Evolutionary conservation across 768 basidiomycete genomes (phyloP).

Genomic region (Tricholoma sp.): DNA sequence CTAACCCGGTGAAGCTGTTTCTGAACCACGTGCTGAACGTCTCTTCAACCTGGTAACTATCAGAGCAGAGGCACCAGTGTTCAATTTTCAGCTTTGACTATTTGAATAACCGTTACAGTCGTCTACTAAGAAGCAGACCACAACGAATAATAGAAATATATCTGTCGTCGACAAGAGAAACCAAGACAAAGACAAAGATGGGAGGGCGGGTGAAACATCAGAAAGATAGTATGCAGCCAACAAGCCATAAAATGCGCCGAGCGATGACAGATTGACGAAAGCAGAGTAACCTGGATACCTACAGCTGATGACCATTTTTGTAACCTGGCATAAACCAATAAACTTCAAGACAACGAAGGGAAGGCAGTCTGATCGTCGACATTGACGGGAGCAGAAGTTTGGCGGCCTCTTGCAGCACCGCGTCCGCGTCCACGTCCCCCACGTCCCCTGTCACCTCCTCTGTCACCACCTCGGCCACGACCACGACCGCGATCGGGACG

Average conservation of each 20-base stretch:
- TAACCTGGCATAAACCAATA: slow-evolving; percentile 2
- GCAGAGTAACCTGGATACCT: slow-evolving; percentile 9
- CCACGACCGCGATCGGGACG: slow-evolving; percentile 64
- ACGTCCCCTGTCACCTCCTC: slow-evolving; percentile 35
- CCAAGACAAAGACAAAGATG: slow-evolving; percentile 16
- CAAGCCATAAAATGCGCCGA: slow-evolving; percentile 10
- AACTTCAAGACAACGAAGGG: slow-evolving; percentile 70
- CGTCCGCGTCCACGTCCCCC: slow-evolving; percentile 26
- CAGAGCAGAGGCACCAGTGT: too few species aligned
- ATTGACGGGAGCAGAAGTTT: slow-evolving; percentile 43
- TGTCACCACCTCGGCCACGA: slow-evolving; percentile 45
- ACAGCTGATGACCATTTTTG: slow-evolving; percentile 11
- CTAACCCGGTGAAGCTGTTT: too few species aligned
- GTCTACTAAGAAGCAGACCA: not conserved
- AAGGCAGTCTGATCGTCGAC: slow-evolving; percentile 85
- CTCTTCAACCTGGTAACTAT: too few species aligned
- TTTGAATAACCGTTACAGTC: not conserved
- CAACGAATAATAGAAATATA: slow-evolving; percentile 1
- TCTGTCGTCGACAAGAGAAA: slow-evolving; percentile 12
- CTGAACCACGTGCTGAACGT: too few species aligned
- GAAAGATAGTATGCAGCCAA: slow-evolving; percentile 13
- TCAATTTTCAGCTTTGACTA: not conserved
- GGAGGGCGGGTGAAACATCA: slow-evolving; percentile 10
- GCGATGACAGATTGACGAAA: slow-evolving; percentile 1
- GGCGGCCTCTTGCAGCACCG: slow-evolving; percentile 41